Evolutionary conservation across 192 early-diverging fungal genomes (phyloP).

Genomic region (Coemansia sp.): DNA sequence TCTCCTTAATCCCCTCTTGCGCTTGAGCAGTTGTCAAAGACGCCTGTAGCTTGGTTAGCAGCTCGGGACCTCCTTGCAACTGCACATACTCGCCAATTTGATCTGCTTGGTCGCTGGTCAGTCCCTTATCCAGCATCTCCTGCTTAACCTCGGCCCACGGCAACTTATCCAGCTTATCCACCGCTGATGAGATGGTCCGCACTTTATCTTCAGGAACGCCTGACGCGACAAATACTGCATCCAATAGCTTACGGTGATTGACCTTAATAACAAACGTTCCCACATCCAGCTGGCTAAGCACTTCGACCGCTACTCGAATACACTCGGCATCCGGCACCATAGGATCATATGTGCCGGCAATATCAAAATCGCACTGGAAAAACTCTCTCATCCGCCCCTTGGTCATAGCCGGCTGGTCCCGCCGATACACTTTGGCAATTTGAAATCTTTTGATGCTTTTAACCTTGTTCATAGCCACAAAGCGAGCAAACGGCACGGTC

Average conservation of each 20-base stretch:
- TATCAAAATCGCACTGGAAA: slow-evolving; percentile 98
- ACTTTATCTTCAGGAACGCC: slow-evolving; percentile 89
- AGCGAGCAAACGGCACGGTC: slow-evolving; percentile 97
- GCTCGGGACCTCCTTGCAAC: slow-evolving; percentile 71
- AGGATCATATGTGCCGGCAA: slow-evolving; percentile 89
- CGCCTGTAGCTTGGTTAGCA: slow-evolving; percentile 68
- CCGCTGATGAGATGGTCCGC: slow-evolving; percentile 91
- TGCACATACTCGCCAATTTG: slow-evolving; percentile 91
- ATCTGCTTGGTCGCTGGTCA: slow-evolving; percentile 76
- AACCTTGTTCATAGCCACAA: slow-evolving; percentile 87
- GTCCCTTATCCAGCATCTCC: slow-evolving; percentile 96
- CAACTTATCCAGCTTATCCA: slow-evolving; percentile 97
- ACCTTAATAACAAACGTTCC: slow-evolving; percentile 93
- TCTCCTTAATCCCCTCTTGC: slow-evolving; percentile 77
- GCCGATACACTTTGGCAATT: slow-evolving; percentile 96
- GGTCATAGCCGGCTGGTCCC: slow-evolving; percentile 97
- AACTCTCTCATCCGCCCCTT: slow-evolving; percentile 99
- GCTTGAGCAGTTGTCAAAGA: slow-evolving; percentile 71
- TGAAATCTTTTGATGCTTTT: slow-evolving; percentile 95
- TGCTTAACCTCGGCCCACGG: slow-evolving; percentile 91
- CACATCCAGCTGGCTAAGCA: slow-evolving; percentile 75
- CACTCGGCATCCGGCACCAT: slow-evolving; percentile 98
- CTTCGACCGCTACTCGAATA: slow-evolving; percentile 76
- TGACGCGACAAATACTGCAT: slow-evolving; percentile 95
- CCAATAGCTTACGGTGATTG: slow-evolving; percentile 95